Percentiles rank a stretch among this genome's conserved stretches.
Evolutionary conservation across 768 basidiomycete species (phyloP).

Genomic region (Coprinopsis marcescibilis): DNA sequence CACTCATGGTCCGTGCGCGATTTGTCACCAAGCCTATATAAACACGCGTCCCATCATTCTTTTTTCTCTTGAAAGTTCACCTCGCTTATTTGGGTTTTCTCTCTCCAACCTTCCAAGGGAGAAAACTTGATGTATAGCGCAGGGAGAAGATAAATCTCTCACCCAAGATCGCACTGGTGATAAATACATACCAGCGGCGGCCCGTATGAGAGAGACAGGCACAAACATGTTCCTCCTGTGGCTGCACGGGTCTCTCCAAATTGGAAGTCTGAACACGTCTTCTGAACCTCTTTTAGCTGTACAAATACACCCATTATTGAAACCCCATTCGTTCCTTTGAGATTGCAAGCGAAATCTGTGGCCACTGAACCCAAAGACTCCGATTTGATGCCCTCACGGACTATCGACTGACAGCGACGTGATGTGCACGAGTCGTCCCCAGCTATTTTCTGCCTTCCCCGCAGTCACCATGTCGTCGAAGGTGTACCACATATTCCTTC

Average conservation of each 20-base stretch:
- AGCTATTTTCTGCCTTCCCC: no score
- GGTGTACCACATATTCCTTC: no score
- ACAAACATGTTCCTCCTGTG: not conserved
- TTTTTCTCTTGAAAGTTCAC: slow-evolving; percentile 7
- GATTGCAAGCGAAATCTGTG: no score
- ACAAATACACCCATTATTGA: no score
- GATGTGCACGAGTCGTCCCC: no score
- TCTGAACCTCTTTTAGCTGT: no score
- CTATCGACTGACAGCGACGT: no score
- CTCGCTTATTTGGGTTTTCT: slow-evolving; percentile 8
- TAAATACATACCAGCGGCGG: slow-evolving; percentile 4
- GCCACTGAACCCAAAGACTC: no score
- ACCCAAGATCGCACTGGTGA: slow-evolving; percentile 10
- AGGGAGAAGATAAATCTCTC: slow-evolving; percentile 6
- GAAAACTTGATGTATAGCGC: slow-evolving; percentile 2
- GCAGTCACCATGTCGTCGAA: no score
- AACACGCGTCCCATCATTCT: not conserved
- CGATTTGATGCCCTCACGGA: no score
- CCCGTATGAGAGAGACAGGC: slow-evolving; percentile 9
- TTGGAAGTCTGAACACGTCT: not conserved
- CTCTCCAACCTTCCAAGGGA: slow-evolving; percentile 3
- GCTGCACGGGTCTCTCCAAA: not conserved
- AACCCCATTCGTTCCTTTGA: no score
- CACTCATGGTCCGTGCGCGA: slow-evolving; percentile 27
- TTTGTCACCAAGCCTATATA: slow-evolving; percentile 13